Conservation (phyloP, 1,284 basidiomycete species). For the Takashimella koratensis region DNA sequence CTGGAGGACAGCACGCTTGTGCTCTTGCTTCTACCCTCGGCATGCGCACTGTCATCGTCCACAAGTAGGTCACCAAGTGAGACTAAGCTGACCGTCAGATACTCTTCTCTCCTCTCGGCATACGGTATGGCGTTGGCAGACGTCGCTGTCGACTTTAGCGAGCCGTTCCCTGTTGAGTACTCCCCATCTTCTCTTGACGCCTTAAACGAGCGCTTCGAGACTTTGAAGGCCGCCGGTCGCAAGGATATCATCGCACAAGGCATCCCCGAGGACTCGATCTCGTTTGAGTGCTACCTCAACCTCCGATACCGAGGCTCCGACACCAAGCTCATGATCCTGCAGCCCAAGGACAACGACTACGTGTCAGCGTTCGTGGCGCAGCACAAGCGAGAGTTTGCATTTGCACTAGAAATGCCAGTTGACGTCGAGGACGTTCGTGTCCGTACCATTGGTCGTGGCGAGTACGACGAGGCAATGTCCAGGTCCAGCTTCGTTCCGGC, state of each 20-base stretch:
- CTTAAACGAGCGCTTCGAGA: conserved; percentile 4
- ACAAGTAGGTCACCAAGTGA: neutral
- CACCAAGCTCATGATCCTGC: conserved; percentile 76
- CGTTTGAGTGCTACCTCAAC: conserved; percentile 76
- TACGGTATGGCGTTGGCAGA: conserved; percentile 50
- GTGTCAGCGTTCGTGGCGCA: neutral
- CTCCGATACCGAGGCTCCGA: conserved; percentile 81
- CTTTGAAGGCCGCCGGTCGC: neutral
- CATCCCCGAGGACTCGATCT: conserved; percentile 32
- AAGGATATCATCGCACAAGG: conserved; percentile 26
- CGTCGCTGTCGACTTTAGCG: conserved; percentile 1
- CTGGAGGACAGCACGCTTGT: conserved; percentile 9
- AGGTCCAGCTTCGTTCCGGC: conserved; percentile 4
- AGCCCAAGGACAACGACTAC: conserved; percentile 62
- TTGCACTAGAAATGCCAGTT: conserved; percentile 34
- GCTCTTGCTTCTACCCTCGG: conserved; percentile 11
- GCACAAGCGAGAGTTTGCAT: conserved; percentile 42
- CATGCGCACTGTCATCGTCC: conserved; percentile 46
- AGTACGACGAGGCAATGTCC: conserved; percentile 14
- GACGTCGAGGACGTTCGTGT: conserved; percentile 50
- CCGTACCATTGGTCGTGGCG: conserved; percentile 45
- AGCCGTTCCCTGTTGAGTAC: conserved; percentile 15
- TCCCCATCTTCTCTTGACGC: neutral
- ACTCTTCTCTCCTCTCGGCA: conserved; percentile 47
- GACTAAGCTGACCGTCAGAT: no score